These are phyloP conservation scores for Fusarium torreyae DNA, from an alignment of 2,329 filamentous ascomycete genomes.

Conservation along the genomic window DNA sequence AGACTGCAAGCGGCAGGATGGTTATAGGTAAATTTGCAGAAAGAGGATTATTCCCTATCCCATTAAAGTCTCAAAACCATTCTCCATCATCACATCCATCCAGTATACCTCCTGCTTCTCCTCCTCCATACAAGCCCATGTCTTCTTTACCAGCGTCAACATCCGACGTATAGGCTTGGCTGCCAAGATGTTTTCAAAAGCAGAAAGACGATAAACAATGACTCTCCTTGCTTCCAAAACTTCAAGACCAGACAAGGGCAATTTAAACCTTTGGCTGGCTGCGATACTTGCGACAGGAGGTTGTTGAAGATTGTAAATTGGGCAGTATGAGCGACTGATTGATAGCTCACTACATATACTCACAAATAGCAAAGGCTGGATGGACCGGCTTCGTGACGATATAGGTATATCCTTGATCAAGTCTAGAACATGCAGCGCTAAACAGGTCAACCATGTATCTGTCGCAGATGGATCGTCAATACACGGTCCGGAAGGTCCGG, in stretches of 20 bases:
- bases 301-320: constrained; percentile 15
- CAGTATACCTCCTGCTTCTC: constrained; percentile 58
- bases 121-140: constrained; percentile 52
- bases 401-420: constrained; percentile 60
- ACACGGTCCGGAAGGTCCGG: constrained; percentile 9
- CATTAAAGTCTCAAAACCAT: constrained; percentile 52
- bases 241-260: constrained; percentile 20
- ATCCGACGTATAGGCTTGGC: constrained; percentile 48
- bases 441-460: constrained; percentile 60
- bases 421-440: constrained; percentile 62
- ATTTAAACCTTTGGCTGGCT: constrained; percentile 38
- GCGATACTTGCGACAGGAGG: constrained; percentile 28
- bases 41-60: constrained; percentile 12
- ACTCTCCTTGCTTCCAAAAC: constrained; percentile 34
- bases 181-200: constrained; percentile 42
- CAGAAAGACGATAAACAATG: constrained; percentile 37
- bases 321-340: constrained; percentile 49
- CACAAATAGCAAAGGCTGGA: constrained; percentile 62
- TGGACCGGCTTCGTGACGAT: constrained; percentile 60
- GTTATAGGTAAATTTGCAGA: neutral
- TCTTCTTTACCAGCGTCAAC: constrained; percentile 40
- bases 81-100: constrained; percentile 59
- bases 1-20: too few species aligned
- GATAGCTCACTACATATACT: constrained; percentile 61
- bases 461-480: constrained; percentile 7